A percentile compares a stretch with the other conserved stretches of the same genome.
Evolutionary conservation across 305 asterid species (phyloP).

Genomic region (Fraxinus velutina): DNA sequence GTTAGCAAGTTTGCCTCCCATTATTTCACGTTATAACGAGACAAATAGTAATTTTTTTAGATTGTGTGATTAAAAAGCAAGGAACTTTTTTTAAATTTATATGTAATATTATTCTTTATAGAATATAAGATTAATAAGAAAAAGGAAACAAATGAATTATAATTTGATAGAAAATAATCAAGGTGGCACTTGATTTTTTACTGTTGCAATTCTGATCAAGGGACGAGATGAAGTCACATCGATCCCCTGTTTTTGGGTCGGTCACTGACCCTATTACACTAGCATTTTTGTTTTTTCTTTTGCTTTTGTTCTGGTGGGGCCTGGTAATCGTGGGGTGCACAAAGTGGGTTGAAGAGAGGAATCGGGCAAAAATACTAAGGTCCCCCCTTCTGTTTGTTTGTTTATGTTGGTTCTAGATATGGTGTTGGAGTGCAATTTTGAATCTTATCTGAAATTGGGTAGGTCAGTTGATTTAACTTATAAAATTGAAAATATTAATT

Average conservation of each 20-base stretch:
- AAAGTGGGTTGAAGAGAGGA: conserved; percentile 28
- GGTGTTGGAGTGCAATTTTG: not conserved
- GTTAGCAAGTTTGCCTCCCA: not conserved
- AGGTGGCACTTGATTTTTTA: no score
- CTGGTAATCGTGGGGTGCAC: not conserved
- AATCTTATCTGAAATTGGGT: not conserved
- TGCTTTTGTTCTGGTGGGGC: conserved; percentile 5
- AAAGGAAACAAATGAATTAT: no score
- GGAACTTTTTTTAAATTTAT: no score
- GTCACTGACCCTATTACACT: no score
- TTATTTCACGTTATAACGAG: no score
- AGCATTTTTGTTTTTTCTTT: not conserved
- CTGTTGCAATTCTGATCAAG: not conserved
- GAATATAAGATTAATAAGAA: no score
- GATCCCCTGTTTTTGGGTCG: no score
- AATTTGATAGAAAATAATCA: no score
- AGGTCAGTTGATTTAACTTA: not conserved
- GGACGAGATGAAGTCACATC: no score
- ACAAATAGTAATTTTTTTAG: no score
- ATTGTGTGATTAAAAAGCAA: no score
- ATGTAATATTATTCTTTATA: no score
- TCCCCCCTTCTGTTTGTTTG: not conserved
- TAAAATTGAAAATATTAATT: not conserved
- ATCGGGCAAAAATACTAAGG: conserved; percentile 23
- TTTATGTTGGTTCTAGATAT: not conserved